These are phyloP conservation scores for Gaillardinia entomophila DNA, from an alignment of 805 yeast species.

Conservation along the genomic window DNA sequence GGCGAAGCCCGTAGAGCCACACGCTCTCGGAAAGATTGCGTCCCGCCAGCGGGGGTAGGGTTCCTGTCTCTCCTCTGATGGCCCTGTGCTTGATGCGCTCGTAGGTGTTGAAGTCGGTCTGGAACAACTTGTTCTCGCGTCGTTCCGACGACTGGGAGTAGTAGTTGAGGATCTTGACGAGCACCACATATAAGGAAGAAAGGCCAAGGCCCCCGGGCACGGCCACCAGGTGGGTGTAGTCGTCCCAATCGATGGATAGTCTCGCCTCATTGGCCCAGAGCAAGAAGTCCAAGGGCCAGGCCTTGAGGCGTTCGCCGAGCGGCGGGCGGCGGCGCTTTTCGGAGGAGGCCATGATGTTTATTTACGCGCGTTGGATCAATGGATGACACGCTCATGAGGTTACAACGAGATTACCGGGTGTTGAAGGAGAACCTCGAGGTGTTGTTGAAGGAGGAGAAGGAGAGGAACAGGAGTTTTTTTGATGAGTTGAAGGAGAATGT, in stretches of 20 bases:
- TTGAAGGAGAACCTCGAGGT: not conserved
- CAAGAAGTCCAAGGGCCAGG: slow-evolving; percentile 33
- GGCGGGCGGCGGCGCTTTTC: not conserved
- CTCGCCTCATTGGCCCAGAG: slow-evolving; percentile 30
- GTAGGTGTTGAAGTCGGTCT: slow-evolving; percentile 28
- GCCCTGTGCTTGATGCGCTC: slow-evolving; percentile 19
- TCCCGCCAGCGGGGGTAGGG: slow-evolving; percentile 1
- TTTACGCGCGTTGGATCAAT: too few relatives aligned
- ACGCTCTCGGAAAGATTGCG: not conserved
- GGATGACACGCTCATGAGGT: not conserved
- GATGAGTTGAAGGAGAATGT: slow-evolving; percentile 17
- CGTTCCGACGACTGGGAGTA: slow-evolving; percentile 20
- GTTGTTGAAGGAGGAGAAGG: not conserved
- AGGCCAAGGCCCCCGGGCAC: slow-evolving; percentile 23
- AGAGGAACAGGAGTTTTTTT: slow-evolving; percentile 5
- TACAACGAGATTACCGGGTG: not conserved
- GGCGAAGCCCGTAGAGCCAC: not conserved
- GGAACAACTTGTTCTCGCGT: slow-evolving; percentile 27
- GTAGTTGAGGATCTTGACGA: slow-evolving; percentile 17
- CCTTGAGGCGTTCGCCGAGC: slow-evolving; percentile 1
- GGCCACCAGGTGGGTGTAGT: slow-evolving; percentile 22
- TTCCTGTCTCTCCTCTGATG: not conserved
- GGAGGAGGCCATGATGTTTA: too few relatives aligned
- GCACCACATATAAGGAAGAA: slow-evolving; percentile 12
- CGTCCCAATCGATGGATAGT: slow-evolving; percentile 39